Evolutionary conservation across 805 yeast genomes (phyloP), one percentile per base, ranked within the genome.

Genomic region (Nakazawaea populi): DNA sequence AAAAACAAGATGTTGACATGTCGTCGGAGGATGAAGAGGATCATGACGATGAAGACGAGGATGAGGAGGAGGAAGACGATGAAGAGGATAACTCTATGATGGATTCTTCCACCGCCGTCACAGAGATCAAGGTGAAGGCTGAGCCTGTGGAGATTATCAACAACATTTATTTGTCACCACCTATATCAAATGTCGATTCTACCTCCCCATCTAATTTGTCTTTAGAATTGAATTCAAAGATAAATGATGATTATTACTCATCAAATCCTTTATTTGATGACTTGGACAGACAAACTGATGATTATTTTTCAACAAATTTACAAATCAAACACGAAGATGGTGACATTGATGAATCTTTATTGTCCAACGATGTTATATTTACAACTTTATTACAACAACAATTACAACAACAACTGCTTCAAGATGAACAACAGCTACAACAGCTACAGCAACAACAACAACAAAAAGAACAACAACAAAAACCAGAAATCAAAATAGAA

Each of bases 141-240:
- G 32, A 40, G 18, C 39, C 29, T 28, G 44, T n/a, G 4, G 35
- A 30, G 24, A 14, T 14, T 10, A 42, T 29, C n/a, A 24, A 28
- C 3, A 27, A 42, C n/a, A 11, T 46, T 8, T 51, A 51, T 24
- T 43, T 51, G 18, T 51, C 53, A 3, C 53, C 54, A 32, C 54
- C 51, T 14, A 39, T 42, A 9, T 63, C 69, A 18, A 67, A 68
- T 5, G 63, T 67, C 34, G 58, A 57, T 42, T 62, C 69, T 1
- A 63, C 67, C 30, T 61, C 68, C 36, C 66, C 67, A 18, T 60
- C 66, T 6, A 59, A 58, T 39, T 59, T 65, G 41, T 58, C 55
- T 41, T 52, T 64, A 31, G 61, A 62, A 28, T 46, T 50, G 60
- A 57, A 18, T 47, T 55, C 18, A 2, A 60, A 58, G 38, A 52